These are phyloP conservation scores for Coemansia umbellata DNA, from an alignment of 192 early-diverging fungal genomes.

Conservation along the genomic window DNA sequence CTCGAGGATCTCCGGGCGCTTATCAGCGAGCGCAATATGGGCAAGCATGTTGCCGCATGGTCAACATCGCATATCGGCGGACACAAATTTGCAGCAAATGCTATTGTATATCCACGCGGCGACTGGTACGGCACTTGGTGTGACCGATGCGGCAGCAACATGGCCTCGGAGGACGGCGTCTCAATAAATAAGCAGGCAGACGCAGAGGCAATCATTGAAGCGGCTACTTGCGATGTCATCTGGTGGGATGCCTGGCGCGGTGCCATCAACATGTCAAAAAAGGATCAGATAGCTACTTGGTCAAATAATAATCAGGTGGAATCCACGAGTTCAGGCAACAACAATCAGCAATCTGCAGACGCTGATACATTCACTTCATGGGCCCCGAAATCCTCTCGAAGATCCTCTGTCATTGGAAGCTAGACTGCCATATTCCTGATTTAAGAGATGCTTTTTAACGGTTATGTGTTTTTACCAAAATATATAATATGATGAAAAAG, in stretches of 20 bases:
- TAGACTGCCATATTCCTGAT: too few species aligned
- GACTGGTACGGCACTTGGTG: conserved; percentile 53
- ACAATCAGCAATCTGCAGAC: not conserved
- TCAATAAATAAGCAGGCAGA: conserved; percentile 7
- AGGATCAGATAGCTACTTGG: conserved; percentile 42
- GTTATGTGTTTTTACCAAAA: too few species aligned
- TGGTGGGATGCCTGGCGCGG: conserved; percentile 53
- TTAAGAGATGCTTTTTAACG: too few species aligned
- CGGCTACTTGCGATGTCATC: conserved; percentile 15
- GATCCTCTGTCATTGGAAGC: not conserved
- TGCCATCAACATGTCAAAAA: conserved; percentile 41
- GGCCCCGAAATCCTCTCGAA: conserved; percentile 9
- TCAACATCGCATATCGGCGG: conserved; percentile 49
- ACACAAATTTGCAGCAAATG: conserved; percentile 52
- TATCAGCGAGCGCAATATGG: conserved; percentile 15
- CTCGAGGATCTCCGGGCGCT: conserved; percentile 22
- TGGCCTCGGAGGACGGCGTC: not conserved
- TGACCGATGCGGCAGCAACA: conserved; percentile 18
- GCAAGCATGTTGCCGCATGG: conserved; percentile 35
- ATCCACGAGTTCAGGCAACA: not conserved
- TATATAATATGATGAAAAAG: not conserved
- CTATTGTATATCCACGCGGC: conserved; percentile 47
- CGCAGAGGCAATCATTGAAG: conserved; percentile 31
- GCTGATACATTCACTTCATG: conserved; percentile 17
- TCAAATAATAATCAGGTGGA: conserved; percentile 6